These are phyloP conservation scores for Podaxis rugospora DNA, from an alignment of 768 basidiomycete species.

Conservation along the genomic window DNA sequence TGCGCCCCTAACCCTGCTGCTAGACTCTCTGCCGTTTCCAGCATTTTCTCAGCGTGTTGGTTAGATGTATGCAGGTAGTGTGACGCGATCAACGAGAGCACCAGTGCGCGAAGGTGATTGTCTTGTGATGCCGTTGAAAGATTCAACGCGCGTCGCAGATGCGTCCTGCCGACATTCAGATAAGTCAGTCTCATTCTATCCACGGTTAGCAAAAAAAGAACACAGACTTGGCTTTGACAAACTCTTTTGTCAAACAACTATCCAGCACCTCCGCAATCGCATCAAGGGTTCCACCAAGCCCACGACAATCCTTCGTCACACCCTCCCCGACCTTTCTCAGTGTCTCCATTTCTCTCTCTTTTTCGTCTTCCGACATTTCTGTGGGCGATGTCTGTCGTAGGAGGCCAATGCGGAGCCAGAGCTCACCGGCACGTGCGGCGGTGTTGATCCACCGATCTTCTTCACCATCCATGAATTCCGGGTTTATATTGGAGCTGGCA, in stretches of 20 bases:
- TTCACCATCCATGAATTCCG: conserved; percentile 19
- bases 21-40: conserved; percentile 64
- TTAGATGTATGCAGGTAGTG: conserved; percentile 70
- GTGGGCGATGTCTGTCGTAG: conserved; percentile 5
- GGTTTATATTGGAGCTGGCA: neutral
- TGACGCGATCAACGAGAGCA: conserved; percentile 62
- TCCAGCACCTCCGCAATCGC: conserved; percentile 52
- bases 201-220: neutral
- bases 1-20: conserved; percentile 65
- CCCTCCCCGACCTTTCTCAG: conserved; percentile 28
- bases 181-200: neutral
- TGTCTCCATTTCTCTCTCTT: conserved; percentile 17
- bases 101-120: conserved; percentile 68
- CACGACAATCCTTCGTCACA: conserved; percentile 40
- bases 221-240: conserved; percentile 58
- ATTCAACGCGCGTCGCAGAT: conserved; percentile 56
- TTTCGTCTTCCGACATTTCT: conserved; percentile 3
- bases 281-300: conserved; percentile 49
- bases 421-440: conserved; percentile 28
- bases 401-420: conserved; percentile 29
- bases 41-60: conserved; percentile 63
- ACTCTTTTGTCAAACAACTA: conserved; percentile 51
- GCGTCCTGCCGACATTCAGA: conserved; percentile 32
- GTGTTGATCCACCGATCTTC: conserved; percentile 31
- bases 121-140: conserved; percentile 57